Base-by-base conservation (phyloP, 2,329 filamentous ascomycete species). In the Hymenoscyphus linearis region DNA sequence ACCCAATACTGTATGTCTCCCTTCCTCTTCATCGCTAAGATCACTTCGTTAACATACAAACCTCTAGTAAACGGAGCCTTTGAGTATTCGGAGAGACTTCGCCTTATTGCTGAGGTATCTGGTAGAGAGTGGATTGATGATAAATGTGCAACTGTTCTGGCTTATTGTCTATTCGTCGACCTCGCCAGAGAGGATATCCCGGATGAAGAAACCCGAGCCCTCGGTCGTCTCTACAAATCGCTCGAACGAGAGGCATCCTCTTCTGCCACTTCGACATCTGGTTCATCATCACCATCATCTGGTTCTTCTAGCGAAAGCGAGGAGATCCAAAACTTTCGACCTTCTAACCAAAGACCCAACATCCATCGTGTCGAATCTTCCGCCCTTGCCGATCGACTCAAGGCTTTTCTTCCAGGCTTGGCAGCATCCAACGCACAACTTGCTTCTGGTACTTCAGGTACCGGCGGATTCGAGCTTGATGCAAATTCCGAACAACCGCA, bases 401-500 rank as follows among this genome's bases (percentile, higher is more conserved):
- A 62, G 3, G 62, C 53, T 7, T 69, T 69, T 40, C 58, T 69
- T 14, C 53, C 60, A 26, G 27, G 57, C 27, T 65, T 69, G 64
- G 64, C 64, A 52, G 62, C 63, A 44, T 64, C 66, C 9, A 69
- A 69, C 56, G 61, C 61, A 12, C 58, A 62, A 47, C 61, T 69
- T 6, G 53, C 55, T 18, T 40, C 58, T 1, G 67, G 67, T 5
- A 63, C 60, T 12, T 47, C 58, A 16, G 61, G 47, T 27, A 57
- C 64, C 34, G 40, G 60, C 12, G 61, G 25, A 12, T 52, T 64
- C n/a, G 65, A 65, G n/a, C 34, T 64, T 16, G 60, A 34, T 34
- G n/a, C 52, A 7, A 22, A 18, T 18, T 50, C 52, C 14, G 16
- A 40, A 4, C 27, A 59, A 16, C 26, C 9, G 18, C 54, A 60